phyloP scores from a whole-genome alignment of 257 asterid species.

The Catharanthus roseus region DNA sequence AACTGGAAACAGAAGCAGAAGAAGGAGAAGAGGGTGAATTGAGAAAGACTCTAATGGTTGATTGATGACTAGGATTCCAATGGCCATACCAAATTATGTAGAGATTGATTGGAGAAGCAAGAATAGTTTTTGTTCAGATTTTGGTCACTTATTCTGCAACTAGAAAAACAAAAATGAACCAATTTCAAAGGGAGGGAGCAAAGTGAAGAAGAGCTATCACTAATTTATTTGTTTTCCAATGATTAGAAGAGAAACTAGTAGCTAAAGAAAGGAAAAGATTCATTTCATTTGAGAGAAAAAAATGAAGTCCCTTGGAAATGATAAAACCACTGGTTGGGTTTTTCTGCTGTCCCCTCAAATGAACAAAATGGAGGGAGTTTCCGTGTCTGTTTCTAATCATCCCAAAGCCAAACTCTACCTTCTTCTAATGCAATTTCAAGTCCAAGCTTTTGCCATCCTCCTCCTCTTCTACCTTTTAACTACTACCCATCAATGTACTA shows the following conservation, averaged over 20 bases:
- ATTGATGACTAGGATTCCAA: conserved; percentile 54
- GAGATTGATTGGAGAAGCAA: conserved; percentile 49
- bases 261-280: conserved; percentile 12
- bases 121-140: conserved; percentile 43
- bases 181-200: conserved; percentile 27
- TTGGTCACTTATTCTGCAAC: conserved; percentile 42
- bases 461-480: conserved; percentile 12
- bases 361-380: conserved; percentile 50
- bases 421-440: conserved; percentile 32
- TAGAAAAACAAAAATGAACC: conserved; percentile 52
- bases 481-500: conserved; percentile 54
- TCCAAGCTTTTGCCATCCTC: conserved; percentile 30
- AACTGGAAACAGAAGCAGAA: conserved; percentile 48
- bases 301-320: conserved; percentile 50
- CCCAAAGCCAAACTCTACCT: conserved; percentile 35
- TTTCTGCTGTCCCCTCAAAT: conserved; percentile 71
- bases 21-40: conserved; percentile 45
- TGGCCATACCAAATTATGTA: conserved; percentile 74
- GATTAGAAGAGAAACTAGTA: conserved; percentile 34
- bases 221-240: conserved; percentile 59
- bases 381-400: conserved; percentile 28
- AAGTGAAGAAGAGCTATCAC: conserved; percentile 30
- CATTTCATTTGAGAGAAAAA: conserved; percentile 13
- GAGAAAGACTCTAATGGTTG: conserved; percentile 62
- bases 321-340: conserved; percentile 63